Evolutionary conservation across 768 basidiomycete genomes (phyloP).

Genomic region (Termitomyces eurrhizus): DNA sequence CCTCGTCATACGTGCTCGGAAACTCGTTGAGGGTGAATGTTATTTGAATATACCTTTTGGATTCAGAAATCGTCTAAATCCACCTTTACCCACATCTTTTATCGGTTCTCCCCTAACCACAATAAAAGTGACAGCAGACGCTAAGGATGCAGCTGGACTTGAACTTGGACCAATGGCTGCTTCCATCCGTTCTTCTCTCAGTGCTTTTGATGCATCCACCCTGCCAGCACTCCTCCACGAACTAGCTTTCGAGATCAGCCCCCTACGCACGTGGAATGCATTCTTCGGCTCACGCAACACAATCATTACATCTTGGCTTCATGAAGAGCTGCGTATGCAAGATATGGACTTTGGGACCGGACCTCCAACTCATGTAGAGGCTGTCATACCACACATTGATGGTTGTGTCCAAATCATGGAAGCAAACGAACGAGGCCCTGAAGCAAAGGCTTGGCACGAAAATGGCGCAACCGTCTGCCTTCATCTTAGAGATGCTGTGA

Average conservation of each 20-base stretch:
- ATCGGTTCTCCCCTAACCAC: slow-evolving; percentile 32
- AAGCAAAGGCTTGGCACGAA: slow-evolving; percentile 18
- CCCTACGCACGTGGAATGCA: slow-evolving; percentile 29
- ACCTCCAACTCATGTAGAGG: slow-evolving; percentile 24
- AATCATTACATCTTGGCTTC: slow-evolving; percentile 32
- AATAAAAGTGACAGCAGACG: slow-evolving; percentile 20
- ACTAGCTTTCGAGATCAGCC: slow-evolving; percentile 25
- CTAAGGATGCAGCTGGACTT: slow-evolving; percentile 5
- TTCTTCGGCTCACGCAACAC: slow-evolving; percentile 29
- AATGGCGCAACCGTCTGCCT: slow-evolving; percentile 21
- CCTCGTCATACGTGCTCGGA: slow-evolving; percentile 27
- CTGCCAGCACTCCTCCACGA: slow-evolving; percentile 30
- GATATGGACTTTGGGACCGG: slow-evolving; percentile 30
- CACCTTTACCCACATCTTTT: slow-evolving; percentile 21
- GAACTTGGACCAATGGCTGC: slow-evolving; percentile 19
- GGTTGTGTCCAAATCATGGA: slow-evolving; percentile 31
- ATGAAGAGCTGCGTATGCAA: slow-evolving; percentile 22
- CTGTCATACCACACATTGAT: slow-evolving; percentile 30
- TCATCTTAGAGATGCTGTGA: slow-evolving; percentile 19
- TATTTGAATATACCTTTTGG: slow-evolving; percentile 19
- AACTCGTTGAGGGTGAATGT: slow-evolving; percentile 15
- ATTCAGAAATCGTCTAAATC: slow-evolving; percentile 20
- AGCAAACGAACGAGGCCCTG: slow-evolving; percentile 3
- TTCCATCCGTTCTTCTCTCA: slow-evolving; percentile 24
- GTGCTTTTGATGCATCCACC: slow-evolving; percentile 20